Evolutionary conservation across 129 eudicot species (phyloP).

Genomic region (Deinandra increscens): DNA sequence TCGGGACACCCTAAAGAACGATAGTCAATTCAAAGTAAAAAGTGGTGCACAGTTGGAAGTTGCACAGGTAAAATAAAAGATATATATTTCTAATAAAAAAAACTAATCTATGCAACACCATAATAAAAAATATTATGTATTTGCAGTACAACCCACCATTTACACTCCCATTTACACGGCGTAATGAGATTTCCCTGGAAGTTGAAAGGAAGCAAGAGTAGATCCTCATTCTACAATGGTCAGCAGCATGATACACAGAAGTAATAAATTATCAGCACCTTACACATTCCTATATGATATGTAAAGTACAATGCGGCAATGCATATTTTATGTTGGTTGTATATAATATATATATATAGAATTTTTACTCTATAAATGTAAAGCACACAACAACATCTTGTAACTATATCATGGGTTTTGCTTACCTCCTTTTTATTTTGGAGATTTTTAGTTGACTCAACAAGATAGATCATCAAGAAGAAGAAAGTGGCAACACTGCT

Average conservation of each 20-base stretch:
- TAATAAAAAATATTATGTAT: slow-evolving; percentile 14
- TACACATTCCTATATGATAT: background rate
- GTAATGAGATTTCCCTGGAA: slow-evolving; percentile 91
- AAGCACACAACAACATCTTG: background rate
- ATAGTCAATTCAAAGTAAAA: slow-evolving; percentile 60
- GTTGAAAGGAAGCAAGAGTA: slow-evolving; percentile 68
- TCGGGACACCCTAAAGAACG: slow-evolving; percentile 47
- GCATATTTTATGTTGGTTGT: slow-evolving; percentile 23
- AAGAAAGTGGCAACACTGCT: slow-evolving; percentile 10
- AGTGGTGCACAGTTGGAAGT: slow-evolving; percentile 66
- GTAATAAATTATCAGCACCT: background rate
- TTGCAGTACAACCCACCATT: slow-evolving; percentile 98
- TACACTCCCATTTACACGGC: slow-evolving; percentile 90
- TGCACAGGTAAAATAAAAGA: slow-evolving; percentile 63
- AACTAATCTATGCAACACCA: slow-evolving; percentile 1
- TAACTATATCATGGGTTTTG: slow-evolving; percentile 4
- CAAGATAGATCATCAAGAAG: slow-evolving; percentile 1
- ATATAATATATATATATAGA: slow-evolving; percentile 28
- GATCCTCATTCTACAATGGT: slow-evolving; percentile 25
- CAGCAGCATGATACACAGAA: slow-evolving; percentile 8
- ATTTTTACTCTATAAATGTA: slow-evolving; percentile 15
- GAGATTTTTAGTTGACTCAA: slow-evolving; percentile 2
- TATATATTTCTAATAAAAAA: background rate
- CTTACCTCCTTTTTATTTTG: background rate
- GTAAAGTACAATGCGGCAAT: slow-evolving; percentile 6